phyloP scores from a whole-genome alignment of 805 yeast species.

The Lipomyces lipofer region DNA sequence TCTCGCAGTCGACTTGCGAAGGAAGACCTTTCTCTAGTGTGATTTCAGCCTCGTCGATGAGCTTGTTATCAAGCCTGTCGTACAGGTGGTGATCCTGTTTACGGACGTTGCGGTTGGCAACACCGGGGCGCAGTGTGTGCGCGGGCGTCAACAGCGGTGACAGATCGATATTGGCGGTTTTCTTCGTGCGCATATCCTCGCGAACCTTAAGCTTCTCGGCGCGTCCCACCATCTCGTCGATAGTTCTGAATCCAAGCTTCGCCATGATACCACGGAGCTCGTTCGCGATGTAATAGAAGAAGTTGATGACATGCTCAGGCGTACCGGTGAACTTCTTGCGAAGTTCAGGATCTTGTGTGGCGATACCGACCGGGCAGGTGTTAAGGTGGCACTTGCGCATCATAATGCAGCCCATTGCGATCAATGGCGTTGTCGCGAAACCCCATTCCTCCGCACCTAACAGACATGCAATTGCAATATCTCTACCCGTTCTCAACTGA shows the following conservation, averaged over 20 bases:
- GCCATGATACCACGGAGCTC: slow-evolving; percentile 95
- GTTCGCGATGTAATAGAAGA: slow-evolving; percentile 90
- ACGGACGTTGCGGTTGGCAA: slow-evolving; percentile 86
- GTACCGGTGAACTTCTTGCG: slow-evolving; percentile 93
- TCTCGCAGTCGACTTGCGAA: slow-evolving; percentile 88
- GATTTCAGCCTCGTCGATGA: slow-evolving; percentile 92
- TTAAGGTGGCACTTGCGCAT: slow-evolving; percentile 92
- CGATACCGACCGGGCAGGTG: slow-evolving; percentile 98
- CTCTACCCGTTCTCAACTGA: slow-evolving; percentile 95
- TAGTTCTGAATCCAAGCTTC: slow-evolving; percentile 87
- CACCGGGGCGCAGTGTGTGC: slow-evolving; percentile 94
- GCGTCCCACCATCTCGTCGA: slow-evolving; percentile 97
- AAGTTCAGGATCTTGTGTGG: slow-evolving; percentile 94
- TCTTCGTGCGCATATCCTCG: slow-evolving; percentile 80
- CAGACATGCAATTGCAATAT: slow-evolving; percentile 92
- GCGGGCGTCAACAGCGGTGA: slow-evolving; percentile 96
- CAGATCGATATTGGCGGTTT: slow-evolving; percentile 87
- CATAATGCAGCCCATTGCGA: slow-evolving; percentile 97
- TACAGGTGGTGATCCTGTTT: slow-evolving; percentile 94
- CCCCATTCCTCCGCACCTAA: slow-evolving; percentile 99
- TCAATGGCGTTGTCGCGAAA: slow-evolving; percentile 93
- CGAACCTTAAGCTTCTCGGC: slow-evolving; percentile 86
- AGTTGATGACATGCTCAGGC: slow-evolving; percentile 97
- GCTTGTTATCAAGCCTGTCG: slow-evolving; percentile 90
- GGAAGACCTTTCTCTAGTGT: slow-evolving; percentile 97